Evolutionary conservation across 1,139 yeast genomes (phyloP), one percentile per base, ranked within the genome.

Genomic region (Taphrina populina): DNA sequence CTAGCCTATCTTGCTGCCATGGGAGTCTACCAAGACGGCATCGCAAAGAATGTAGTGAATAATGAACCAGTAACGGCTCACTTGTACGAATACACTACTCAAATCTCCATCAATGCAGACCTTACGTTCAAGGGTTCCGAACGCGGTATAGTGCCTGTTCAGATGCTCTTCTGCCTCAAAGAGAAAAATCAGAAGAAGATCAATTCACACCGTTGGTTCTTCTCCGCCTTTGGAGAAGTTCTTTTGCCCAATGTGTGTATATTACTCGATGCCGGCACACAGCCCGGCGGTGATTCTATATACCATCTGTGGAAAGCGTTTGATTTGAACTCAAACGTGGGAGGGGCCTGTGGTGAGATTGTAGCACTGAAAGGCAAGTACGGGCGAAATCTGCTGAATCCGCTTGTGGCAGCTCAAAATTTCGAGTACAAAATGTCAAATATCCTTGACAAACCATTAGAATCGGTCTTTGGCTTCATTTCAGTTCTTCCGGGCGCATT

Each of bases 321-420:
- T 68, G 81, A 82, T 62, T 61, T 64, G 27, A 83, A 84, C 66
- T 79, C 83, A 1, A 75, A 77, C 58, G 87, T 85, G n/a, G 95
- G 88, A 0, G 95, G 95, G 19, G 88, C 94, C 1, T 85, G 95
- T 75, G 95, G 95, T 24, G 95, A 85, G 66, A 84, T 85, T 73
- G 78, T 77, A 60, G 86, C 84, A 1, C 76, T 82, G 59, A 72
- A 84, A 58, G 92, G 94, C 4, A 75, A 73, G 3, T 77, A 76
- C 4, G 75, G 75, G 57, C 70, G 71, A 56, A 73, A 82, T 56
- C 73, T 85, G 49, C 66, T 77, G 21, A 85, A 85, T 66, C 95
- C 95, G 3, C 70, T 85, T 49, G 90, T 85, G 7, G 90, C 94
- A 0, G 87, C 92, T 0, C 95, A 85, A 65, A 85, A 85, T 66